Evolutionary conservation across 257 asterid species (phyloP).

Genomic region (Asclepias syriaca): DNA sequence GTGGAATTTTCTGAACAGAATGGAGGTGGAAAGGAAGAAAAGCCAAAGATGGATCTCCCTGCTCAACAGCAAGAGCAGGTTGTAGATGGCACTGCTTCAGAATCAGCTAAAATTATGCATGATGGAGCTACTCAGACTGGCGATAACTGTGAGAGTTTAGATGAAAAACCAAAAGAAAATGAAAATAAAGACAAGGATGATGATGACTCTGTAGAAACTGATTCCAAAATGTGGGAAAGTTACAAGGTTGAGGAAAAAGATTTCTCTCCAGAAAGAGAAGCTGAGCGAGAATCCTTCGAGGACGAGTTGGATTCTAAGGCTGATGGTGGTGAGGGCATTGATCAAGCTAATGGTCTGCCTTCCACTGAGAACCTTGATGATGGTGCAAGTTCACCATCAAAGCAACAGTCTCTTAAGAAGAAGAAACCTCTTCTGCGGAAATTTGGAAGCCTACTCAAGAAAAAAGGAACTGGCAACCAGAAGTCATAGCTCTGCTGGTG

Average conservation of each 20-base stretch:
- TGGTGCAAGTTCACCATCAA: constrained; percentile 47
- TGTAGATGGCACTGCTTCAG: constrained; percentile 23
- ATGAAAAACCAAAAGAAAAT: constrained; percentile 30
- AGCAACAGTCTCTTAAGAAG: constrained; percentile 65
- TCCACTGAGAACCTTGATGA: constrained; percentile 44
- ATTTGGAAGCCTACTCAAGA: constrained; percentile 85
- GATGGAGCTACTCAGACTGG: constrained; percentile 29
- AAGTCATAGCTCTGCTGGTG: constrained; percentile 33
- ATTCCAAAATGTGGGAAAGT: constrained; percentile 78
- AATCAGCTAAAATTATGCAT: constrained; percentile 22
- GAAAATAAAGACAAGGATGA: constrained; percentile 34
- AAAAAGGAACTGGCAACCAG: constrained; percentile 54
- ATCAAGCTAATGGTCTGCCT: constrained; percentile 43
- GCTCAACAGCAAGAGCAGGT: constrained; percentile 31
- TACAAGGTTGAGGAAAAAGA: constrained; percentile 85
- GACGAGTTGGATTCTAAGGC: constrained; percentile 64
- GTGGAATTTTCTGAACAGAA: constrained; percentile 88
- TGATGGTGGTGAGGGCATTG: constrained; percentile 40
- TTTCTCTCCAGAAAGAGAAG: constrained; percentile 59
- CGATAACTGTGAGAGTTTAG: constrained; percentile 27
- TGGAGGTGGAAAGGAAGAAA: constrained; percentile 51
- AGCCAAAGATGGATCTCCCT: constrained; percentile 35
- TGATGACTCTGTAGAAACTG: constrained; percentile 47
- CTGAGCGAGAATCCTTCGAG: constrained; percentile 60
- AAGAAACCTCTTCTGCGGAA: constrained; percentile 80